Base-by-base conservation (phyloP, 1,139 yeast genomes). In the Kurtzmaniella quercitrusa region DNA sequence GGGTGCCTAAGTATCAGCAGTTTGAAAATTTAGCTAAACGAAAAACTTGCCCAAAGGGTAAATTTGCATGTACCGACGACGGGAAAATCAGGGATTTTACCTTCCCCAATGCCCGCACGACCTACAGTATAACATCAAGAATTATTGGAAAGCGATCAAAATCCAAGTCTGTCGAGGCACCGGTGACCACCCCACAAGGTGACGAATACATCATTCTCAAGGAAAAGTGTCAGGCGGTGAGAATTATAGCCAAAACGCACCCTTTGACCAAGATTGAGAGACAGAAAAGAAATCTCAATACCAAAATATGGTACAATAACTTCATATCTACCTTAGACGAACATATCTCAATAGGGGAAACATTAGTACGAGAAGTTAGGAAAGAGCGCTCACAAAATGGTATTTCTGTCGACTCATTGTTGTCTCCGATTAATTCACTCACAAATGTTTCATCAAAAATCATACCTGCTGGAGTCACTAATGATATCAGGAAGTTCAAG, bases 111-210 rank as follows among this genome's bases (percentile, higher is more conserved):
- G 57, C 71, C 5, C 61, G 65, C 21, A 56, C 70, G 2, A 57
- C 59, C 35, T 72, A 70, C 48, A 59, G 67, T 45, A 65, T 72
- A 6, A 67, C 65, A 33, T 74, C 76, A 16, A 61, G 74, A 52
- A 63, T 72, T 16, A 65, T 72, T 28, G 76, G 76, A 1, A 63
- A 61, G 37, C 68, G 74, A 1, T 61, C 66, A 18, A 49, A 20
- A 22, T 19, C 12, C 19, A 9, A 12, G 2, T 5, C 34, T 43
- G 41, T 42, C 16, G 41, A 44, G 3, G 26, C 15, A 3, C 23
- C 38, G 5, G 41, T 40, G 3, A 19, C 22, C n/a, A 40, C 42
- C 11, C 54, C 36, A 44, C 44, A 19, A 22, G 61, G 60, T 46
- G 63, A 60, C 39, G 63, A 60, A 46, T 56, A 49, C 39, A 53